phyloP scores from a whole-genome alignment of 2,329 filamentous ascomycete species.

The Rachicladosporium sp. region DNA sequence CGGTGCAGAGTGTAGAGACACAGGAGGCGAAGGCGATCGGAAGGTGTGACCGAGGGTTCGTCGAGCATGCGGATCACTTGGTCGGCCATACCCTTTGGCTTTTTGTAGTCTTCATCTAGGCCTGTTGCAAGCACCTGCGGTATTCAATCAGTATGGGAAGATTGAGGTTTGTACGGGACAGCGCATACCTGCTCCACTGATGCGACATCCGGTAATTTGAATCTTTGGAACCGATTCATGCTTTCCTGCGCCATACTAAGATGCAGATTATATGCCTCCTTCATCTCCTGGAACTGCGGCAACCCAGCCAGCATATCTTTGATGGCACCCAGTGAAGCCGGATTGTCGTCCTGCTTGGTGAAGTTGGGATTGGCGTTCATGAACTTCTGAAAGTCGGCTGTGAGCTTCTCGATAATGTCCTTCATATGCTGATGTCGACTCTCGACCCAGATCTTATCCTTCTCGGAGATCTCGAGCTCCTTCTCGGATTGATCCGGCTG shows the following conservation, averaged over 20 bases:
- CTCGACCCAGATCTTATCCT: slow-evolving; percentile 89
- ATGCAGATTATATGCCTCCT: slow-evolving; percentile 88
- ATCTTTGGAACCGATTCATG: slow-evolving; percentile 81
- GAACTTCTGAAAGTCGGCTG: slow-evolving; percentile 86
- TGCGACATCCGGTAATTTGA: slow-evolving; percentile 77
- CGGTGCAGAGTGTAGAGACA: slow-evolving; percentile 76
- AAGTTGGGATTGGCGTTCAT: slow-evolving; percentile 86
- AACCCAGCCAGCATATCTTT: slow-evolving; percentile 94
- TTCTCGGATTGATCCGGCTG: slow-evolving; percentile 61
- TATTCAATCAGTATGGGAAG: neutral
- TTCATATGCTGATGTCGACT: slow-evolving; percentile 96
- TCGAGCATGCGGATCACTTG: slow-evolving; percentile 80
- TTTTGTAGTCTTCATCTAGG: slow-evolving; percentile 81
- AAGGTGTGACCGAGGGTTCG: slow-evolving; percentile 57
- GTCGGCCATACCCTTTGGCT: slow-evolving; percentile 79
- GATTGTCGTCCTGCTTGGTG: slow-evolving; percentile 47
- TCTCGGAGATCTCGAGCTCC: slow-evolving; percentile 81
- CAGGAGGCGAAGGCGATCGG: slow-evolving; percentile 74
- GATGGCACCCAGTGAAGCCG: slow-evolving; percentile 61
- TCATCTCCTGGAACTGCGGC: slow-evolving; percentile 89
- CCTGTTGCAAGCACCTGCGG: slow-evolving; percentile 67
- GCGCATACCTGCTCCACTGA: slow-evolving; percentile 63
- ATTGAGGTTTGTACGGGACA: neutral
- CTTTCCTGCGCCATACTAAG: slow-evolving; percentile 94
- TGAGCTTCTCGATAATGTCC: slow-evolving; percentile 87